phyloP scores from a whole-genome alignment of 495 filamentous ascomycete genomes.

The Rhizodiscina lignyota region DNA sequence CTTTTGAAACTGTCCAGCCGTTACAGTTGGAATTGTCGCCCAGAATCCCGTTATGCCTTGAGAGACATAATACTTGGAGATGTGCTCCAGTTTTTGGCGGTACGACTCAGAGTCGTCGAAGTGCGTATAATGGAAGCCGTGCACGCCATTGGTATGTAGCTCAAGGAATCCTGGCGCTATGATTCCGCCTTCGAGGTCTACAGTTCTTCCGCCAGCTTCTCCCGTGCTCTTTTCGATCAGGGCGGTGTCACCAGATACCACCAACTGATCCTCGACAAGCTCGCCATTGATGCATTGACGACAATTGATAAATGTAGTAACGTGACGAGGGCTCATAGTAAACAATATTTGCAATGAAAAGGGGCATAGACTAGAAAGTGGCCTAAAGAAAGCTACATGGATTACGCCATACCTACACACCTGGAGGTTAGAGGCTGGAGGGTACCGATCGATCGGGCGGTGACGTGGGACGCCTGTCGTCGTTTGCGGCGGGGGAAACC shows the following conservation, averaged over 20 bases:
- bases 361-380: no score
- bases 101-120: constrained; percentile 19
- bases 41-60: constrained; percentile 27
- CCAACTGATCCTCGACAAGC: constrained; percentile 20
- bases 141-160: constrained; percentile 23
- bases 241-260: constrained; percentile 19
- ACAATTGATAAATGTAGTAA: constrained; percentile 26
- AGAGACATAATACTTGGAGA: constrained; percentile 17
- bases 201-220: constrained; percentile 19
- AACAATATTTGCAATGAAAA: no score
- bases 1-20: constrained; percentile 19
- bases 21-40: constrained; percentile 23
- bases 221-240: constrained; percentile 24
- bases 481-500: no score
- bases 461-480: no score
- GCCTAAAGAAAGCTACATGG: no score
- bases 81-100: constrained; percentile 14
- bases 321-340: constrained; percentile 17
- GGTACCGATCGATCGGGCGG: no score
- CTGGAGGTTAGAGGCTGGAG: no score
- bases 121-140: constrained; percentile 26
- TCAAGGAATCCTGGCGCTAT: constrained; percentile 25
- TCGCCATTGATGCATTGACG: constrained; percentile 24
- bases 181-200: constrained; percentile 26
- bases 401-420: no score